phyloP scores from a whole-genome alignment of 2,329 filamentous ascomycete genomes.

The Botrytis aclada region DNA sequence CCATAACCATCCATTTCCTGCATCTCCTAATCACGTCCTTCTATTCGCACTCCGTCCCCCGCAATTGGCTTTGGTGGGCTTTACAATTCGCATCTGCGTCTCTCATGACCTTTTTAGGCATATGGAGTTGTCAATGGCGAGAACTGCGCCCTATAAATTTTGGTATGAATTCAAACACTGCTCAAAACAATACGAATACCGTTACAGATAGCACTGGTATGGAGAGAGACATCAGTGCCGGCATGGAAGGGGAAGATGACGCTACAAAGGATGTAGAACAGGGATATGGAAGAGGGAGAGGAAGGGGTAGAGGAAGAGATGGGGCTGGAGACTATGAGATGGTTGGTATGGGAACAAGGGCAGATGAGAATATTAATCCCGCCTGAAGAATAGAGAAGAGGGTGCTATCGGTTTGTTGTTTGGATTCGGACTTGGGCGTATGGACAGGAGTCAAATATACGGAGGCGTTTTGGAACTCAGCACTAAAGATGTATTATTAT shows the following conservation, averaged over 20 bases:
- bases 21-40: slow-evolving; percentile 75
- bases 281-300: slow-evolving; percentile 47
- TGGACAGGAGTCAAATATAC: slow-evolving; percentile 19
- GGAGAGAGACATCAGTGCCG: slow-evolving; percentile 25
- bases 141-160: slow-evolving; percentile 89
- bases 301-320: slow-evolving; percentile 52
- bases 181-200: slow-evolving; percentile 17
- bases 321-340: slow-evolving; percentile 64
- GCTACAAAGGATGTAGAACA: slow-evolving; percentile 28
- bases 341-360: slow-evolving; percentile 49
- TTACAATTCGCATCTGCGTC: slow-evolving; percentile 58
- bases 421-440: slow-evolving; percentile 23
- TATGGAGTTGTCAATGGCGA: slow-evolving; percentile 89
- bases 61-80: slow-evolving; percentile 83
- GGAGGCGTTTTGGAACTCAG: slow-evolving; percentile 9
- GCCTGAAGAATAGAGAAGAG: slow-evolving; percentile 17
- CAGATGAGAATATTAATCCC: slow-evolving; percentile 28
- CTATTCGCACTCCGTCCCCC: slow-evolving; percentile 74
- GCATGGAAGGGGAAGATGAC: slow-evolving; percentile 25
- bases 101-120: slow-evolving; percentile 68
- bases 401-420: not conserved
- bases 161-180: slow-evolving; percentile 51
- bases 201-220: slow-evolving; percentile 25
- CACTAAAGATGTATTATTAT: slow-evolving; percentile 11
- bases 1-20: slow-evolving; percentile 80